Evolutionary conservation across 108 stramenopile genomes (phyloP).

Genomic region (Cyclotella cryptica): DNA sequence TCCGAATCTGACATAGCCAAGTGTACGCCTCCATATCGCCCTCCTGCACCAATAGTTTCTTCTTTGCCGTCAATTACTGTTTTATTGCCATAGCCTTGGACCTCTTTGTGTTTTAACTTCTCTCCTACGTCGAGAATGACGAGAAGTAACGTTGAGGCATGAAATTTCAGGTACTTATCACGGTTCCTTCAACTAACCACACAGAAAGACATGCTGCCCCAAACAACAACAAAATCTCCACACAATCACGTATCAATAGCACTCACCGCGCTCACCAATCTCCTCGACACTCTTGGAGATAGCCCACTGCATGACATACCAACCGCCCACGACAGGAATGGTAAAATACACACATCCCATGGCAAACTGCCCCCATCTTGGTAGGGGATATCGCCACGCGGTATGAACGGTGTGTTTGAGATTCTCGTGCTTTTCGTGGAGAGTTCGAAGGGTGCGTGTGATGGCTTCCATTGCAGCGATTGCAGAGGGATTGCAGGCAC

Average conservation of each 20-base stretch:
- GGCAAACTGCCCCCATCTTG: conserved; percentile 65
- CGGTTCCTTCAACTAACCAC: not conserved
- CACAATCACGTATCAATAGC: too few relatives aligned
- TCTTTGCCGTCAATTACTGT: conserved; percentile 45
- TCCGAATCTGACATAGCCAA: conserved; percentile 64
- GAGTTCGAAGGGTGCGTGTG: conserved; percentile 29
- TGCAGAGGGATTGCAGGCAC: too few relatives aligned
- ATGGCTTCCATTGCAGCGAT: conserved; percentile 22
- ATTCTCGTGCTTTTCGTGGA: conserved; percentile 54
- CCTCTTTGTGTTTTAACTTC: conserved; percentile 50
- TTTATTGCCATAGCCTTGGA: conserved; percentile 65
- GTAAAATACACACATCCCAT: conserved; percentile 84
- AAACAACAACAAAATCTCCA: not conserved
- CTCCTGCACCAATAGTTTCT: conserved; percentile 72
- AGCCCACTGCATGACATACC: conserved; percentile 71
- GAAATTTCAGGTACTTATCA: too few relatives aligned
- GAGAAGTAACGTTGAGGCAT: not conserved
- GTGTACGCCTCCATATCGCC: conserved; percentile 75
- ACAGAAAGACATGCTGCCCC: not conserved
- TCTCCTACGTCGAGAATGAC: conserved; percentile 39
- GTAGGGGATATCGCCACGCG: conserved; percentile 74
- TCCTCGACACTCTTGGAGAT: conserved; percentile 66
- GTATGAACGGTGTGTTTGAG: conserved; percentile 54
- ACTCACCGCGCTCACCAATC: conserved; percentile 66
- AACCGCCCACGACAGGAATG: conserved; percentile 78